These are phyloP conservation scores for Juncus inflexus DNA, from an alignment of 176 grass and related monocot genomes.

Conservation along the genomic window DNA sequence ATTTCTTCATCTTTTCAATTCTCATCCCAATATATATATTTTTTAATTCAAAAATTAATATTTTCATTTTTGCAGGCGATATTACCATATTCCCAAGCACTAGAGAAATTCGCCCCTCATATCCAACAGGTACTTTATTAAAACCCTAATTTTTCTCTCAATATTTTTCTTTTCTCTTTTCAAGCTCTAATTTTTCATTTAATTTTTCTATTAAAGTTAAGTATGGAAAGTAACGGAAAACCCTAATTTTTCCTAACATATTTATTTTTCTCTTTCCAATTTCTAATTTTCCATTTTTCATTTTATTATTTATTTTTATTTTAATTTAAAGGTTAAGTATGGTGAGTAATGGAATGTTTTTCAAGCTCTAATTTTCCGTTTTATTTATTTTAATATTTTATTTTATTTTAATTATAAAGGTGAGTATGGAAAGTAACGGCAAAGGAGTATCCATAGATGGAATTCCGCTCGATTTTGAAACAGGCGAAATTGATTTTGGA, in stretches of 20 bases:
- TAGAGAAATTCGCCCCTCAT: slow-evolving; percentile 97
- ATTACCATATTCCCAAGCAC: slow-evolving; percentile 89
- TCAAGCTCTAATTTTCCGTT: slow-evolving; percentile 17
- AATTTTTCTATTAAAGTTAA: no score
- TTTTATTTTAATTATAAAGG: slow-evolving; percentile 44
- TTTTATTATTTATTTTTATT: no score
- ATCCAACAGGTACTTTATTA: slow-evolving; percentile 77
- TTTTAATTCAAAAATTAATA: slow-evolving; percentile 5
- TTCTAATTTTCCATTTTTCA: no score
- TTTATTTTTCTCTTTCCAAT: no score
- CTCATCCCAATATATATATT: not conserved
- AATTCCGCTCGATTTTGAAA: slow-evolving; percentile 54
- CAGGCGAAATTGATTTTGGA: slow-evolving; percentile 99
- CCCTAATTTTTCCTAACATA: no score
- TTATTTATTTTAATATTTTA: slow-evolving; percentile 5
- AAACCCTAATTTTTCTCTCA: no score
- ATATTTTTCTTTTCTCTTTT: no score
- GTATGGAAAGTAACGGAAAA: no score
- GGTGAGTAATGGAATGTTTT: not conserved
- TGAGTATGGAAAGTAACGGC: slow-evolving; percentile 99
- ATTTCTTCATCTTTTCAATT: slow-evolving; percentile 16
- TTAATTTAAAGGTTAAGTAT: not conserved
- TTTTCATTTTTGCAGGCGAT: slow-evolving; percentile 56
- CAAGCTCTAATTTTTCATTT: no score
- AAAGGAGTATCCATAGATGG: slow-evolving; percentile 97